Base-by-base conservation (phyloP, 2,329 filamentous ascomycete genomes). In the Diaporthe batatas region DNA sequence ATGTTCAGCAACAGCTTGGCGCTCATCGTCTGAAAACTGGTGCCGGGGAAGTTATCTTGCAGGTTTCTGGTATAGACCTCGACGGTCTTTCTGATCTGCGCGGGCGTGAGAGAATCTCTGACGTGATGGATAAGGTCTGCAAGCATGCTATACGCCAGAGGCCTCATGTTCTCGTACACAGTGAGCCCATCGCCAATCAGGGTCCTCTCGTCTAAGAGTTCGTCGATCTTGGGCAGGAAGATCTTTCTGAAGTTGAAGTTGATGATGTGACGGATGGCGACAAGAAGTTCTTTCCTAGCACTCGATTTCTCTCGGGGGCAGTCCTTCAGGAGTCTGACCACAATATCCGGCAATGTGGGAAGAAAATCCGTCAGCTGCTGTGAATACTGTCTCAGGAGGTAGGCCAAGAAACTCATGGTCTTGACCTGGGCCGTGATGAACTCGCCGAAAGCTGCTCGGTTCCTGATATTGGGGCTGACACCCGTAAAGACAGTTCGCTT, bases 21-120 rank as follows among this genome's bases (percentile, higher is more conserved):
- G 78, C 96, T 98, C 96, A 99, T 99, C 0, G 96, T 99, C 82
- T 99, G 97, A 80, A 99, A 99, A 82, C 96, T 99, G 0, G 97
- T 98, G 11, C 97, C 97, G 0, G 96, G 97, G 75, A 98, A 98
- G 75, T 94, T 94, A 81, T 98, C 96, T 79, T 98, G 95, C 29
- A 99, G 86, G 78, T 98, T 98, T 79, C 93, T 94, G 1, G 97
- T 98, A 82, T 99, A 99, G 5, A 99, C 96, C 80, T 98, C 94
- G 12, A 99, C 95, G 0, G 97, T 98, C 79, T 95, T 94, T 59
- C 95, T 91, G 75, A 99, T 99, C 83, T 98, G 96, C 76, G 96
- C 93, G 12, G 94, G 93, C 29, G 90, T 91, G 29, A 99, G 86
- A n/a, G 92, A 91, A 74, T 98, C 96, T 72, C 96, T 91, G 32